Evolutionary conservation across 768 basidiomycete genomes (phyloP), one percentile per base, ranked within the genome.

Genomic region (Asterophora lycoperdoides): DNA sequence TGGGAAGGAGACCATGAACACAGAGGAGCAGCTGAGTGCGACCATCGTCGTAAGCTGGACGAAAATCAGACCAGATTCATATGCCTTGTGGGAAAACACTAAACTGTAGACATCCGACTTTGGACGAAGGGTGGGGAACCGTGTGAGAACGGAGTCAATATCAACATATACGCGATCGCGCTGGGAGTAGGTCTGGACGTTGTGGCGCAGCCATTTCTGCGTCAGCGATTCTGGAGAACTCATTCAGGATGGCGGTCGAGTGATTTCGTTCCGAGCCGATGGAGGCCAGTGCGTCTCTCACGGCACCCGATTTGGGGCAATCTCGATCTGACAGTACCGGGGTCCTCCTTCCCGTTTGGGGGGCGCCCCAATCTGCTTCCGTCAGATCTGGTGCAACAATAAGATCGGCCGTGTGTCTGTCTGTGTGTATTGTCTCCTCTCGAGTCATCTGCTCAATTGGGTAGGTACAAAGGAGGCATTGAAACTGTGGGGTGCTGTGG

Each of bases 1-100:
- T 96, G 4, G 93, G 93, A 1, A 99, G 74, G 4, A 97, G 79
- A 8, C 96, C 96, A 61, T 96, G 89, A 3, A 95, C 58, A 55
- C 91, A 93, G 48, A 98, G 83, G 20, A 99, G 78, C 14, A 97
- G 76, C 60, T 94, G 92, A 0, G 91, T 86, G 32, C 95, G 83
- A 40, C 96, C 96, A 56, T 96, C 92, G 66, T 99, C 93, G 69
- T 89, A 93, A 0, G 89, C 92, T 96, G 56, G 40, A 37, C 18
- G 48, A 42, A 57, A 32, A 46, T 40, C 45, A 54, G 41, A 54
- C 36, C 44, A 39, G 53, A 40, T 51, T 38, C 40, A 33, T 42
- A 50, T 33, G 51, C 38, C 23, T 14, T 41, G 40, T 41, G 36
- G 41, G 7, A 20, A 17, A 42, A 34, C 61, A 75, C 77, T 59